phyloP scores from a whole-genome alignment of 495 filamentous ascomycete species.

The Elasticomyces elasticus region DNA sequence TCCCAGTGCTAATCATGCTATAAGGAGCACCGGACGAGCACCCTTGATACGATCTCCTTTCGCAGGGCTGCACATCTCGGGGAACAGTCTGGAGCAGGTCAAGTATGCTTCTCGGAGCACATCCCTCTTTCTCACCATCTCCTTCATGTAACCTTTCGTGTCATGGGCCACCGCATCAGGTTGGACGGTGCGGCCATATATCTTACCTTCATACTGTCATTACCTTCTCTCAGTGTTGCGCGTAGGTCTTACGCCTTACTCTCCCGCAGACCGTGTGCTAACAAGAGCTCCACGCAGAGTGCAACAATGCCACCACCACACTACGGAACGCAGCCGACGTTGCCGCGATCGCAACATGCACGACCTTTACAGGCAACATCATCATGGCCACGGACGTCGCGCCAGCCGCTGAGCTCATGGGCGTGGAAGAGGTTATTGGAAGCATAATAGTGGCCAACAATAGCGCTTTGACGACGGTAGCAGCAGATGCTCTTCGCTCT shows the following conservation, averaged over 20 bases:
- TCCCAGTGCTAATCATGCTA: background rate
- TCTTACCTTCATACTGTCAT: background rate
- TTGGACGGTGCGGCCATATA: too few species aligned
- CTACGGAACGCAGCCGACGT: conserved; percentile 2
- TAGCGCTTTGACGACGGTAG: background rate
- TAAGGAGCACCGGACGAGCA: background rate
- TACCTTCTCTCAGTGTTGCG: background rate
- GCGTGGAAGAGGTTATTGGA: conserved; percentile 1
- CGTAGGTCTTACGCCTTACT: background rate
- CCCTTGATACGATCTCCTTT: background rate
- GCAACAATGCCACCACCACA: conserved; percentile 5
- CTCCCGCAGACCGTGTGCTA: background rate
- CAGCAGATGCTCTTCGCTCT: background rate
- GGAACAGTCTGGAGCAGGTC: background rate
- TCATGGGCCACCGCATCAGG: background rate
- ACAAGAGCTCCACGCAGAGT: background rate
- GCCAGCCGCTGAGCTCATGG: background rate
- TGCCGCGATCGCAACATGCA: background rate
- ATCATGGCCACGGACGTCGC: conserved; percentile 2
- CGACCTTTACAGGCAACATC: background rate
- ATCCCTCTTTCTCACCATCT: background rate
- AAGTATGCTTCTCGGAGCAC: background rate
- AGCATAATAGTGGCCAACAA: conserved; percentile 7
- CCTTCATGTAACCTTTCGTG: background rate
- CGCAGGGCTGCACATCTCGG: background rate